A percentile compares a stretch with the other conserved stretches of the same genome.
These are phyloP conservation scores for Guyanaporus albipodus DNA, from an alignment of 768 basidiomycete genomes.

Conservation along the genomic window DNA sequence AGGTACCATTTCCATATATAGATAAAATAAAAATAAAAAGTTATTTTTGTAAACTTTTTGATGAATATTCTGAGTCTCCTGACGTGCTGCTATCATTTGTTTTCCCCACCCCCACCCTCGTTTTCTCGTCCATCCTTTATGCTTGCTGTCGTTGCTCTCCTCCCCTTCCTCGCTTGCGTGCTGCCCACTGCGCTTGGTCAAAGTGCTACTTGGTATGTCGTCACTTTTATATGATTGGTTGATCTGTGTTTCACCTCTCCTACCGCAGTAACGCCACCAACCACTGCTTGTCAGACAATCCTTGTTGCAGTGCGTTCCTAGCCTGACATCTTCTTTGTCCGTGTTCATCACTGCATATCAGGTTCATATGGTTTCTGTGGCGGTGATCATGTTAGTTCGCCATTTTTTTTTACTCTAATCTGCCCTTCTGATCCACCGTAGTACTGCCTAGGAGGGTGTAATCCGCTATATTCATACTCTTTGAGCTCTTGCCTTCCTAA, in stretches of 20 bases:
- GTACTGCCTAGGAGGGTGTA: conserved; percentile 87
- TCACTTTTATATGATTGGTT: not conserved
- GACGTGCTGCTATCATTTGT: not conserved
- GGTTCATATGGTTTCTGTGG: conserved; percentile 58
- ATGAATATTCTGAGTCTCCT: not conserved
- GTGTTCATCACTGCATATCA: conserved; percentile 11
- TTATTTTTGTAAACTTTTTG: not conserved
- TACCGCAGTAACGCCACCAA: conserved; percentile 35
- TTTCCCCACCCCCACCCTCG: conserved; percentile 6
- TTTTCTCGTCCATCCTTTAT: conserved; percentile 20
- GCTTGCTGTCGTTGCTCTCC: conserved; percentile 16
- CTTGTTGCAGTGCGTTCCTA: conserved; percentile 41
- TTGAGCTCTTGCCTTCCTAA: conserved; percentile 65
- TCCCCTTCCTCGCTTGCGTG: conserved; percentile 15
- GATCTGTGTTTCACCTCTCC: not conserved
- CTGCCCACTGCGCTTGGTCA: conserved; percentile 21
- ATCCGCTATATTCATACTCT: conserved; percentile 65
- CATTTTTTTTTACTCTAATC: not conserved
- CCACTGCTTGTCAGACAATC: conserved; percentile 34
- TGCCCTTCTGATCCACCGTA: conserved; percentile 26
- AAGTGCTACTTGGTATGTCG: conserved; percentile 28
- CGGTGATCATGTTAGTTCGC: conserved; percentile 33
- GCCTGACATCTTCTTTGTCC: not conserved
- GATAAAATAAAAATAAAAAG: not conserved
- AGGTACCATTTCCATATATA: too few species aligned